phyloP scores from a whole-genome alignment of 352 stramenopile genomes.

The Discostella stelligera region DNA sequence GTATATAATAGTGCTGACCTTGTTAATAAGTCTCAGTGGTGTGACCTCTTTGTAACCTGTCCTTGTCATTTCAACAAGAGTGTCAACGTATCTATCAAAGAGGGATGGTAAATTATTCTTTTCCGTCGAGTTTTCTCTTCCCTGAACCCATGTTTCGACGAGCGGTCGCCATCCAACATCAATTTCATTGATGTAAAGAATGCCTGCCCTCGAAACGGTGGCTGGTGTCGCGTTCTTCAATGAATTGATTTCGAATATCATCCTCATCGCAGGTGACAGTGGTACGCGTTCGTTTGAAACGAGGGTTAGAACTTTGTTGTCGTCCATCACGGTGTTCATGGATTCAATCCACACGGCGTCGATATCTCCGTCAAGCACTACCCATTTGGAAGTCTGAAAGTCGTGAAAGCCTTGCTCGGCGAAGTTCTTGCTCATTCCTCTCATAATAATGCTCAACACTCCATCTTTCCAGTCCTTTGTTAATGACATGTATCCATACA shows the following conservation, averaged over 20 bases:
- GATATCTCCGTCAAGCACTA: conserved; percentile 92
- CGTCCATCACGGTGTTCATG: conserved; percentile 87
- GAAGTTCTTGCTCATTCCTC: conserved; percentile 94
- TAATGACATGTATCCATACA: conserved; percentile 96
- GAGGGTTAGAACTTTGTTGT: conserved; percentile 91
- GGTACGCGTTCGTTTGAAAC: conserved; percentile 97
- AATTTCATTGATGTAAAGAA: conserved; percentile 94
- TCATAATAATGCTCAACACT: conserved; percentile 94
- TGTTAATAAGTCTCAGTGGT: conserved; percentile 90
- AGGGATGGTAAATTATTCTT: conserved; percentile 89
- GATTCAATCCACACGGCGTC: conserved; percentile 92
- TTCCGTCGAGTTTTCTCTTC: conserved; percentile 88
- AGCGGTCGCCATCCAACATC: conserved; percentile 93
- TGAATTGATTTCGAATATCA: conserved; percentile 97
- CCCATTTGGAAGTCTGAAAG: conserved; percentile 83
- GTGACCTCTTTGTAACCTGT: conserved; percentile 94
- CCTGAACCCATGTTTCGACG: conserved; percentile 93
- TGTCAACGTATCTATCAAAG: conserved; percentile 96
- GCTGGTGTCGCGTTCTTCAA: conserved; percentile 93
- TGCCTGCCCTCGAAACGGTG: conserved; percentile 94
- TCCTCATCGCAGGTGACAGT: conserved; percentile 91
- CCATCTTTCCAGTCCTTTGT: conserved; percentile 98
- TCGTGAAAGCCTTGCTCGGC: conserved; percentile 93
- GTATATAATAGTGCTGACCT: conserved; percentile 94
- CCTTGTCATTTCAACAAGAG: conserved; percentile 90